Base-by-base conservation (phyloP, 441 rosid species). In the Populus hybrid region DNA sequence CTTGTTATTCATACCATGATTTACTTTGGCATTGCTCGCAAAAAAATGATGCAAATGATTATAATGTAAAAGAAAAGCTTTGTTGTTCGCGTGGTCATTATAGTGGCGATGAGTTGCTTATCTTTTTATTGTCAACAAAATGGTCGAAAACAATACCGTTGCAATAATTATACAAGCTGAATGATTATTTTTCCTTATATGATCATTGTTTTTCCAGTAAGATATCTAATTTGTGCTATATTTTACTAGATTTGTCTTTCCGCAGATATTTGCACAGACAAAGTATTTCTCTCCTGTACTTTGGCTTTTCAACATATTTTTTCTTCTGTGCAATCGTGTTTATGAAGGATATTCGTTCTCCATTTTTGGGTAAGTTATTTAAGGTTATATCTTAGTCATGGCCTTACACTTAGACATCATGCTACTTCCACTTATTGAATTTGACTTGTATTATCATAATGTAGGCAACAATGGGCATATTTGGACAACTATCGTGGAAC, bases 311-410 rank as follows among this genome's bases (percentile, higher is more conserved):
- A 94, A 94, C 87, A 34, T 93, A 35, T 84, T 88, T 80, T 89
- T 93, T 73, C 98, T 96, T 84, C 73, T 93, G 42, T 88, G 86
- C 76, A 94, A 93, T 81, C 98, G 99, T 69, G 84, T 96, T 77
- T 94, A 89, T 69, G 91, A 88, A 83, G 99, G 99, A 50, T 96
- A 96, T 80, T 85, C 95, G 5, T 96, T 96, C 87, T 89, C 98
- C 70, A 72, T 76, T 28, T 88, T 93, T 32, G 97, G 99, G 99
- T 94, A 81, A 89, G 98, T 84, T 61, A 67, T 73, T 16, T 50
- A 78, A 57, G 61, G 21, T 46, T 75, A 16, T 59, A 10, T 59
- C 28, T 57, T 57, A 10, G 5, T 57, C 28, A 63, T 70, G 77
- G 40, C 36, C 35, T 50, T 26, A 38, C 67, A 24, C 20, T 6